phyloP scores from a whole-genome alignment of 768 basidiomycete species.

The Sarcodon sp. region DNA sequence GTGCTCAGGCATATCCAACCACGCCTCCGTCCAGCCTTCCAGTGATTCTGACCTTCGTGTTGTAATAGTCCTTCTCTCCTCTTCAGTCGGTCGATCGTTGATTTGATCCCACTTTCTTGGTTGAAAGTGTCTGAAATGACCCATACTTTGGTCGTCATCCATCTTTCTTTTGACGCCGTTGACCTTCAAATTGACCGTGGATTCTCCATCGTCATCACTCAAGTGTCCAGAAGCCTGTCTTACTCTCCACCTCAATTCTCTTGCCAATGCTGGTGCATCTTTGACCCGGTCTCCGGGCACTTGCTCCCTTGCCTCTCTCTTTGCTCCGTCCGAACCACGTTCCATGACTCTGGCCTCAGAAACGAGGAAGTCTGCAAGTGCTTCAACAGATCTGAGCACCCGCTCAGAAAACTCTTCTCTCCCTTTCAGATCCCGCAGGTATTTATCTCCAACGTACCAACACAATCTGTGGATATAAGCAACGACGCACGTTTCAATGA shows the following conservation, averaged over 20 bases:
- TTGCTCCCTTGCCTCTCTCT: constrained; percentile 70
- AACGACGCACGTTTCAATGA: neutral
- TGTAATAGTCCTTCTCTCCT: constrained; percentile 24
- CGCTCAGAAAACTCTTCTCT: constrained; percentile 39
- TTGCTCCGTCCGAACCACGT: constrained; percentile 52
- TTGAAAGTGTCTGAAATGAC: constrained; percentile 50
- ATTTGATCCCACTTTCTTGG: constrained; percentile 55
- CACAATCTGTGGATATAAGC: constrained; percentile 41
- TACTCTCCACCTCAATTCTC: constrained; percentile 80
- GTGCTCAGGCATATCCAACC: constrained; percentile 22
- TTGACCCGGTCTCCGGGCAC: constrained; percentile 74
- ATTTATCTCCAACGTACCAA: constrained; percentile 85
- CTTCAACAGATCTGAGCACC: constrained; percentile 56
- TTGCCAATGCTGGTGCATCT: constrained; percentile 67
- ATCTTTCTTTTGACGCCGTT: constrained; percentile 16
- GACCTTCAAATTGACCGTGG: constrained; percentile 11
- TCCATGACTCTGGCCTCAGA: constrained; percentile 65
- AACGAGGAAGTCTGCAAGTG: constrained; percentile 70
- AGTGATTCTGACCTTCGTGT: constrained; percentile 22
- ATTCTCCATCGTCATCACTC: constrained; percentile 56
- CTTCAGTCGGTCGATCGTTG: constrained; percentile 27
- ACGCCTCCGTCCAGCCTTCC: constrained; percentile 18
- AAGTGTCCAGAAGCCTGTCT: constrained; percentile 43
- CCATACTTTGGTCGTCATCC: constrained; percentile 7
- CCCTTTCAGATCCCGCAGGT: constrained; percentile 56